Conservation (phyloP, 2,329 filamentous ascomycete species). For the Emmonsiellopsis sp. region DNA sequence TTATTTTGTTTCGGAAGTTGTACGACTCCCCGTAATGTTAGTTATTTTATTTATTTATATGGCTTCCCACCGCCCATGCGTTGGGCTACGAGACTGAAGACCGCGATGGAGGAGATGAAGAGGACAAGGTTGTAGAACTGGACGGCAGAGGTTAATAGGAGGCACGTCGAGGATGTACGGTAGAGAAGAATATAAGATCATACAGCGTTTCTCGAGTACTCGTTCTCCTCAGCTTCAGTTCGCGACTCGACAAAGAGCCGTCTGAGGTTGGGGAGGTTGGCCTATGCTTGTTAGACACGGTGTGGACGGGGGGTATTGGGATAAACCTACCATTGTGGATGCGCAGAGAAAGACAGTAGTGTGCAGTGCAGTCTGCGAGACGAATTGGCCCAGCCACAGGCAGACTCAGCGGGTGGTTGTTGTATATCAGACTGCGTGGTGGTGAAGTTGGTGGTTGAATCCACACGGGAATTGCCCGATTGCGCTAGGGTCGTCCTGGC, state of each 20-base stretch:
- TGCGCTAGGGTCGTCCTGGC: too few species aligned
- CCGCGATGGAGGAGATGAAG: slow-evolving; percentile 91
- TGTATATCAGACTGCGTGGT: too few species aligned
- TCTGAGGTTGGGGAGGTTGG: slow-evolving; percentile 76
- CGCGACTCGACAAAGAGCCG: slow-evolving; percentile 91
- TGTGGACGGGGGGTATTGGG: neutral
- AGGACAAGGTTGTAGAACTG: slow-evolving; percentile 97
- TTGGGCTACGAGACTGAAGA: slow-evolving; percentile 89
- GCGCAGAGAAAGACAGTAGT: neutral
- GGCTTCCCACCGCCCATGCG: slow-evolving; percentile 52
- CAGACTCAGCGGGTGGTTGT: too few species aligned
- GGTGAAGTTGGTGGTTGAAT: too few species aligned
- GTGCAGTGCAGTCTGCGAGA: too few species aligned
- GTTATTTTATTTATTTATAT: slow-evolving; percentile 25
- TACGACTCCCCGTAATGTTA: slow-evolving; percentile 4
- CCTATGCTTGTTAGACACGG: slow-evolving; percentile 16
- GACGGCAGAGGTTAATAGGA: neutral
- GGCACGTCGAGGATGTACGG: neutral
- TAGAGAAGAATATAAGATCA: slow-evolving; percentile 24
- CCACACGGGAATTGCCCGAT: too few species aligned
- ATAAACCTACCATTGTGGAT: neutral
- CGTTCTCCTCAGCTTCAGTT: slow-evolving; percentile 86
- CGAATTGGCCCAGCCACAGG: neutral
- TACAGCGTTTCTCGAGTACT: slow-evolving; percentile 88
- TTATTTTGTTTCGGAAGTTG: neutral